These are phyloP conservation scores for Plasmodium chabaudi DNA, from an alignment of 169 alveolate genomes.

Conservation along the genomic window DNA sequence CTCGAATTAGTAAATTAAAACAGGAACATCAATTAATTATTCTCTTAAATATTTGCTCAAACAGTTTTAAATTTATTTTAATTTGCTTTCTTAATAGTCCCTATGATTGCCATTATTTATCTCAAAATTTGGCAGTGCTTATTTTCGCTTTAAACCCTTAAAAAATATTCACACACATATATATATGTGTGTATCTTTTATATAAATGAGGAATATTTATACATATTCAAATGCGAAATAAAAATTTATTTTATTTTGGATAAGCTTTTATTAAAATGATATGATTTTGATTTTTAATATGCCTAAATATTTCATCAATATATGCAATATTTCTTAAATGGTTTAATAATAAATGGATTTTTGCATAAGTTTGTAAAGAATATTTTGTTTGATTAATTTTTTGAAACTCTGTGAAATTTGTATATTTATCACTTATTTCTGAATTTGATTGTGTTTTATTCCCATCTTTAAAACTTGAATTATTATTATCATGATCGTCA, in stretches of 20 bases:
- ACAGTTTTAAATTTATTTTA: too few species aligned
- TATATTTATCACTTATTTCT: slow-evolving; percentile 1
- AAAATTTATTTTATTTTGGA: slow-evolving; percentile 20
- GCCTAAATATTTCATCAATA: slow-evolving; percentile 57
- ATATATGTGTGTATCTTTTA: too few species aligned
- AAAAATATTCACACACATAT: background rate
- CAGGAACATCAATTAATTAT: too few species aligned
- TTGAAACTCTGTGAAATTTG: slow-evolving; percentile 2
- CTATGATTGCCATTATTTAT: too few species aligned
- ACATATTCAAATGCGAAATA: too few species aligned
- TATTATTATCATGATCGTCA: background rate
- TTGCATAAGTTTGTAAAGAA: slow-evolving; percentile 32
- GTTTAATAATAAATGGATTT: slow-evolving; percentile 33
- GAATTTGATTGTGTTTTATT: background rate
- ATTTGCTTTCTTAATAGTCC: too few species aligned
- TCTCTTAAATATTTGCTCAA: too few species aligned
- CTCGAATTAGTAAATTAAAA: too few species aligned
- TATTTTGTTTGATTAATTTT: slow-evolving; percentile 22
- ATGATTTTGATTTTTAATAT: slow-evolving; percentile 30
- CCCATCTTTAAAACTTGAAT: background rate
- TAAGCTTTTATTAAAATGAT: slow-evolving; percentile 41
- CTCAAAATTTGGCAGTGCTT: too few species aligned
- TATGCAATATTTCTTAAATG: slow-evolving; percentile 28
- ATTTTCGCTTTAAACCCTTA: too few species aligned
- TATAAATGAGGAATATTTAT: too few species aligned